Evolutionary conservation across 352 stramenopile species (phyloP).

Genomic region (Pythium utonaiense): DNA sequence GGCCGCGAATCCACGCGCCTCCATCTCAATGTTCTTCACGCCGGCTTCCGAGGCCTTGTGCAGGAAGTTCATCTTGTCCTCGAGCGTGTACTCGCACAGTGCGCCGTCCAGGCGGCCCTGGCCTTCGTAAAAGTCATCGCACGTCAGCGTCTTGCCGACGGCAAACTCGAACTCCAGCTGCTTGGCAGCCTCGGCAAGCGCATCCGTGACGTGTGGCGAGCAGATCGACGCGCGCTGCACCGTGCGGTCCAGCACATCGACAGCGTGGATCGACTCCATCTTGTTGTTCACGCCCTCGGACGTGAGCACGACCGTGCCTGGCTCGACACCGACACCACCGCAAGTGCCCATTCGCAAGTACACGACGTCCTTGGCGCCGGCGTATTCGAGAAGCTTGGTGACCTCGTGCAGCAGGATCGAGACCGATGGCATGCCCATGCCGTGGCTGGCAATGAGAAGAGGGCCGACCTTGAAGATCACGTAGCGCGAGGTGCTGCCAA

Average conservation of each 20-base stretch:
- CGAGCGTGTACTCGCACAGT: slow-evolving; percentile 73
- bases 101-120: slow-evolving; percentile 75
- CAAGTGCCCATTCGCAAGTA: slow-evolving; percentile 82
- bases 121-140: slow-evolving; percentile 83
- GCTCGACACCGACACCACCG: slow-evolving; percentile 68
- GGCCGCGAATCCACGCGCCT: slow-evolving; percentile 58
- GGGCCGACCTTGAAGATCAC: slow-evolving; percentile 75
- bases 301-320: slow-evolving; percentile 72
- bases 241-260: slow-evolving; percentile 57
- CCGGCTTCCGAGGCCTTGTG: slow-evolving; percentile 41
- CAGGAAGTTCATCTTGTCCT: slow-evolving; percentile 76
- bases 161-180: slow-evolving; percentile 47
- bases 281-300: slow-evolving; percentile 79
- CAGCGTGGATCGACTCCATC: slow-evolving; percentile 62
- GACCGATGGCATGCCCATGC: slow-evolving; percentile 77
- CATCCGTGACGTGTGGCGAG: slow-evolving; percentile 44
- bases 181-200: slow-evolving; percentile 39
- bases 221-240: slow-evolving; percentile 50
- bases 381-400: slow-evolving; percentile 78
- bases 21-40: slow-evolving; percentile 85
- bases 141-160: slow-evolving; percentile 76
- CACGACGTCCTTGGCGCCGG: slow-evolving; percentile 41
- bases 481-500: slow-evolving; percentile 69
- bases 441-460: slow-evolving; percentile 73
- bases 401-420: slow-evolving; percentile 81